Base-by-base conservation (phyloP, 257 asterid species). In the Solanum phureja region DNA sequence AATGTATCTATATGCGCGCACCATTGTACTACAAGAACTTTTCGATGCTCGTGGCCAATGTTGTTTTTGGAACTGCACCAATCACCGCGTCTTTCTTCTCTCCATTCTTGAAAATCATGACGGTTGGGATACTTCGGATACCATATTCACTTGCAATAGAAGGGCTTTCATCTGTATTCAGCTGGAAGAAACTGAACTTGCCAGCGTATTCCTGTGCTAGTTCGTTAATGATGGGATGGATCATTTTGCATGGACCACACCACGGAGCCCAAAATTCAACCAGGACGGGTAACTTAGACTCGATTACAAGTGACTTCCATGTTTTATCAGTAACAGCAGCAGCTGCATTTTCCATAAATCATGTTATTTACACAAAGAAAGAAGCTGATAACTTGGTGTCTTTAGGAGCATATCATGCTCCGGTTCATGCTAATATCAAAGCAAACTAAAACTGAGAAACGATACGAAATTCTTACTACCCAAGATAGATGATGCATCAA, bases 191-290 rank as follows among this genome's bases (percentile, higher is more conserved):
- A 56, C 95, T 93, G 75, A 97, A 95, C 93, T 93, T 95, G 56
- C 97, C 98, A 1, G 94, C 86, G 35, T 92, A 97, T 7, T 92
- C 87, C 90, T 92, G 92, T 13, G 99, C 95, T 88, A 97, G 92
- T 42, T 97, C 95, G 72, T 94, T 95, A 3, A 97, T 94, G 72
- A 96, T 90, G 0, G 98, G 98, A 85, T 94, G 98, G 83, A 97
- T 95, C 95, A 95, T 97, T 72, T 95, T 94, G 91, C 99, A 96
- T 2, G 99, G 99, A 31, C 99, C 99, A 60, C 98, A 96, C 99
- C 99, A 96, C 2, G 99, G 99, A 60, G 99, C 99, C 99, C 99
- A 96, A 86, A 95, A 96, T 89, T 96, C 99, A 71, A 96, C 98
- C 90, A 96, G 81, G 86, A 96, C 99, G 18, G 99, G 98, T 27